Evolutionary conservation across 2,329 filamentous ascomycete genomes (phyloP), one percentile per base, ranked within the genome.

Genomic region (Cytospora schulzeri): DNA sequence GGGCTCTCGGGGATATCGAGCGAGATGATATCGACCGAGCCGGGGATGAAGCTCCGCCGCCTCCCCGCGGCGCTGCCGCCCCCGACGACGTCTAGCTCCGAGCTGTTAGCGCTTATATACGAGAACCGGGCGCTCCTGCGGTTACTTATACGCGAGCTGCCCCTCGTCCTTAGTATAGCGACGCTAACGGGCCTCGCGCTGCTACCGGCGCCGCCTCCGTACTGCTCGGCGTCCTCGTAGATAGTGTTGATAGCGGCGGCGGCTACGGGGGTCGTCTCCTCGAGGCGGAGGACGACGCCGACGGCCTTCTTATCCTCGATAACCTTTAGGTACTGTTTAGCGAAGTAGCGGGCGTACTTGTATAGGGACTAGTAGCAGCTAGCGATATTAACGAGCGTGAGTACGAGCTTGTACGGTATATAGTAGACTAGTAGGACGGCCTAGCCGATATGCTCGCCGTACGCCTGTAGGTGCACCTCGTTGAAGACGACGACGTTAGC

Each of bases 401-500:
- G 71, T 2, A 77, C 70, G 1, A 81, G 73, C 68, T 83, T 83
- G 71, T 80, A 78, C 3, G 74, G 74, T 29, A 76, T 76, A 53
- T 82, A 82, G 69, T 79, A 83, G 4, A 79, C 60, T 2, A 76
- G 22, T 15, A 74, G 71, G 5, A 78, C 72, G 9, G 70, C 70
- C 71, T 73, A 78, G 50, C 72, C 72, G 14, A 82, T 71, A 41
- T 76, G 75, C 70, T 81, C 79, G 7, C 78, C 77, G 61, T 80
- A 79, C 35, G 72, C 66, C 12, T 80, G 76, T 1, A 82, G 73
- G 62, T 83, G 80, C 1, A 82, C 68, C 68, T 80, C 79, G 69
- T 83, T 83, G 73, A 83, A 83, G 51, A 82, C 73, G 14, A 79
- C 66, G 54, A 76, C 75, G 69, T 79, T 78, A 68, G 79, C 45